Percentiles rank a stretch among this genome's conserved stretches.
These are phyloP conservation scores for Saccharomyces jurei DNA, from an alignment of 805 yeast species.

Conservation along the genomic window DNA sequence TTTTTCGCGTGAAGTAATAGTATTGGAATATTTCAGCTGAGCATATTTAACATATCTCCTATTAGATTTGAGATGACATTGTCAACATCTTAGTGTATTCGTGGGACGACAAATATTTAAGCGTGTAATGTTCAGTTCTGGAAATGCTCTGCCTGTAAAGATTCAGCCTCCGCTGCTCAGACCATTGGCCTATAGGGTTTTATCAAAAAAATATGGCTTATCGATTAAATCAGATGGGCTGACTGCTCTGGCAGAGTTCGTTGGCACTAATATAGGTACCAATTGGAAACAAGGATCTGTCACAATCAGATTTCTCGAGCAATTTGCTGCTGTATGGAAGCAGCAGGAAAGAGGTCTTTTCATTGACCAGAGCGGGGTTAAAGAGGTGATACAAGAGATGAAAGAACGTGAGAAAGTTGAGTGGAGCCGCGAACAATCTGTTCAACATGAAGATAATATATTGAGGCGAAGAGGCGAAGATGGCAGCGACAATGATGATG, in stretches of 20 bases:
- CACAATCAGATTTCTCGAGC: constrained; percentile 45
- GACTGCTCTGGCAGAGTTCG: constrained; percentile 57
- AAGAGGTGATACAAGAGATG: constrained; percentile 55
- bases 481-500: constrained; percentile 2
- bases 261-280: constrained; percentile 71
- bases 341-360: constrained; percentile 82
- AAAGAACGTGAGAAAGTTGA: constrained; percentile 26
- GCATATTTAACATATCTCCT: background rate
- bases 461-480: background rate
- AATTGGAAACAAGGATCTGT: constrained; percentile 57
- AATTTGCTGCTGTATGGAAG: constrained; percentile 76
- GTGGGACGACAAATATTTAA: background rate
- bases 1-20: background rate
- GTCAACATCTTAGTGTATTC: background rate
- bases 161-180: constrained; percentile 77
- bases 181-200: constrained; percentile 82
- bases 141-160: constrained; percentile 55
- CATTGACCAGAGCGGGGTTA: constrained; percentile 66
- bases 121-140: constrained; percentile 14
- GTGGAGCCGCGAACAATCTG: background rate
- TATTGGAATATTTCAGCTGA: background rate
- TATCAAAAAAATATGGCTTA: constrained; percentile 88
- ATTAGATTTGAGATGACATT: background rate
- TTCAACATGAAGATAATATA: background rate
- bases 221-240: constrained; percentile 84